Conservation (phyloP, 2,329 filamentous ascomycete genomes). For the Biscogniauxia sp. region DNA sequence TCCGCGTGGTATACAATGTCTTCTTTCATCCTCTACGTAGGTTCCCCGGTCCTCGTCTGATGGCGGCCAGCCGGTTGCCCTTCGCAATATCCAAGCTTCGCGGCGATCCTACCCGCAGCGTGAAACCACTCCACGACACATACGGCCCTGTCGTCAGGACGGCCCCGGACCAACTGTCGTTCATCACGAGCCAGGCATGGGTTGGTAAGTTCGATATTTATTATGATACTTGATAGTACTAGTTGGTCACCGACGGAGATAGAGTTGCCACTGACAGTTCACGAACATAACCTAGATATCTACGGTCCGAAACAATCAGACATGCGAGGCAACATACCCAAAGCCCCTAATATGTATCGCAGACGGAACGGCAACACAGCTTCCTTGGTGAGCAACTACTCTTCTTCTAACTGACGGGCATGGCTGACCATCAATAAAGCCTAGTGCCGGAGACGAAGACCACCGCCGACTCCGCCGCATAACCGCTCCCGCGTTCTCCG, state of each 20-base stretch:
- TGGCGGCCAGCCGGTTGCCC: constrained; percentile 3
- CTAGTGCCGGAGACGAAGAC: constrained; percentile 4
- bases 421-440: neutral
- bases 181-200: constrained; percentile 2
- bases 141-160: constrained; percentile 8
- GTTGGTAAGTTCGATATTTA: neutral
- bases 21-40: constrained; percentile 6
- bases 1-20: constrained; percentile 5
- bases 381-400: too few species aligned
- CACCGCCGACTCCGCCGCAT: constrained; percentile 15
- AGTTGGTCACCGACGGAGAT: neutral
- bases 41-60: constrained; percentile 2
- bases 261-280: neutral
- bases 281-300: constrained; percentile 1
- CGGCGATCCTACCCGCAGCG: neutral
- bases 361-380: too few species aligned
- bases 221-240: neutral
- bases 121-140: constrained; percentile 2
- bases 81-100: constrained; percentile 3
- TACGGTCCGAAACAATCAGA: constrained; percentile 6
- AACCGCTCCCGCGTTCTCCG: constrained; percentile 13
- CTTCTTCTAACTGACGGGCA: too few species aligned
- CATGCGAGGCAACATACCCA: constrained; percentile 7
- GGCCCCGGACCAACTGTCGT: constrained; percentile 5
- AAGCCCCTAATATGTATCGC: neutral